These are phyloP conservation scores for Fusarium coicis DNA, from an alignment of 2,329 filamentous ascomycete species.

Conservation along the genomic window DNA sequence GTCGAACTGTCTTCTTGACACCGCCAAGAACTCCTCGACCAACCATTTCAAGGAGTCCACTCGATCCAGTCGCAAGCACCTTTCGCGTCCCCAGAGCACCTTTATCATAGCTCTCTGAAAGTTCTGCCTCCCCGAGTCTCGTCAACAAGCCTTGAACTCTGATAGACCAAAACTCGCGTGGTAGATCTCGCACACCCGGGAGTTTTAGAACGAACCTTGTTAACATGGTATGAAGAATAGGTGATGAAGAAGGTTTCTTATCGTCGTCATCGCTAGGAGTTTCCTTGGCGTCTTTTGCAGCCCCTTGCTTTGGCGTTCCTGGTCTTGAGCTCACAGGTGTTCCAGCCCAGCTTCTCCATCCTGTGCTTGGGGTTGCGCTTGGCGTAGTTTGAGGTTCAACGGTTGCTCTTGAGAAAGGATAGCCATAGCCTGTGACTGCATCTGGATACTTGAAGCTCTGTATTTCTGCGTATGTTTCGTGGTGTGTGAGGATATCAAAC, in stretches of 20 bases:
- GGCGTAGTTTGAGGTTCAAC: slow-evolving; percentile 23
- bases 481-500: slow-evolving; percentile 69
- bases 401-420: slow-evolving; percentile 65
- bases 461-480: slow-evolving; percentile 74
- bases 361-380: slow-evolving; percentile 17
- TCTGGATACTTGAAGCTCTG: slow-evolving; percentile 74
- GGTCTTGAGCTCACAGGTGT: slow-evolving; percentile 42
- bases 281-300: slow-evolving; percentile 23
- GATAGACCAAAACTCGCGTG: slow-evolving; percentile 72
- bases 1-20: slow-evolving; percentile 25
- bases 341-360: slow-evolving; percentile 33
- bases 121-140: slow-evolving; percentile 72
- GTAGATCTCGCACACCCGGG: slow-evolving; percentile 73
- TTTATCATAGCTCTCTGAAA: slow-evolving; percentile 87
- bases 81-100: slow-evolving; percentile 79
- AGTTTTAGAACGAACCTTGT: slow-evolving; percentile 72
- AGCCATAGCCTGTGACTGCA: slow-evolving; percentile 74
- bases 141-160: slow-evolving; percentile 68
- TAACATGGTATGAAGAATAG: slow-evolving; percentile 75
- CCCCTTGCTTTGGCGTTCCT: slow-evolving; percentile 44
- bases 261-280: slow-evolving; percentile 28
- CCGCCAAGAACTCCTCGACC: slow-evolving; percentile 74
- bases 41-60: slow-evolving; percentile 75
- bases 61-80: slow-evolving; percentile 77
- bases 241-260: slow-evolving; percentile 60